A percentile compares a stretch with the other conserved stretches of the same genome.
Conservation (phyloP, 176 grass and related monocot genomes). For the maize (Zea mays) region Zm-B73-REFERENCE-NAM-5.0 NC_050103.1:179317501-179318000, state of each 20-base stretch:
- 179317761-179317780: neutral
- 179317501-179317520: too few species aligned
- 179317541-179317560: too few species aligned
- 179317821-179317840: neutral
- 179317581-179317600: neutral
- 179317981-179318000: too few species aligned
- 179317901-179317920: too few species aligned
- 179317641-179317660: too few species aligned
- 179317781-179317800: neutral
- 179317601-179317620: neutral
- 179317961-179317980: too few species aligned
- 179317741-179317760: neutral
- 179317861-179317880: too few species aligned
- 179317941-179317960: too few species aligned
- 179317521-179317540: too few species aligned
- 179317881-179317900: too few species aligned
- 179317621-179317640: neutral
- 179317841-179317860: neutral
- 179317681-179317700: too few species aligned
- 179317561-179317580: neutral
- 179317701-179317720: neutral
- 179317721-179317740: conserved; percentile 18
- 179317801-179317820: conserved; percentile 12
- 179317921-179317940: too few species aligned
- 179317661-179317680: neutral